phyloP scores from a whole-genome alignment of 805 yeast species.

The Nakazawaea wyomingensis region DNA sequence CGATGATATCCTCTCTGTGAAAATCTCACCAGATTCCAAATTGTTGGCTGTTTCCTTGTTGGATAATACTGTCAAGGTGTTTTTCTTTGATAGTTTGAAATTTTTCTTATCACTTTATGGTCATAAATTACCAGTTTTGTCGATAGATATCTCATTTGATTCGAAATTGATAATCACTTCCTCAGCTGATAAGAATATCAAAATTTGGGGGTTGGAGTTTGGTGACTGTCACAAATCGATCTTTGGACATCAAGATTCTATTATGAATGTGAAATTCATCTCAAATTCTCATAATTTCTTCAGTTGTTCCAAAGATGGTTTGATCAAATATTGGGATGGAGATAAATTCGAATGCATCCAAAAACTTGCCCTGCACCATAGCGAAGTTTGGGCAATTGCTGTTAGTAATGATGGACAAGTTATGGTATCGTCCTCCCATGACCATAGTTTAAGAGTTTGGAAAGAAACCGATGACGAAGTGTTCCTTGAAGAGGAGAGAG shows the following conservation, averaged over 20 bases:
- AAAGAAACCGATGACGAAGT: slow-evolving; percentile 89
- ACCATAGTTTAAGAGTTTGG: slow-evolving; percentile 93
- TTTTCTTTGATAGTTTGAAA: slow-evolving; percentile 81
- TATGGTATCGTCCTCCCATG: slow-evolving; percentile 84
- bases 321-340: slow-evolving; percentile 97
- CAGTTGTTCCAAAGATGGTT: slow-evolving; percentile 83
- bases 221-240: slow-evolving; percentile 98
- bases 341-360: slow-evolving; percentile 93
- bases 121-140: slow-evolving; percentile 90
- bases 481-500: slow-evolving; percentile 95
- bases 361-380: slow-evolving; percentile 77
- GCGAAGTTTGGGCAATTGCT: slow-evolving; percentile 93
- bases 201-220: slow-evolving; percentile 97
- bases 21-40: slow-evolving; percentile 73
- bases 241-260: slow-evolving; percentile 95
- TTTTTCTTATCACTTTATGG: slow-evolving; percentile 89
- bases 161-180: slow-evolving; percentile 85
- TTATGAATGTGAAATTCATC: slow-evolving; percentile 80
- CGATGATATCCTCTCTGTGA: slow-evolving; percentile 81
- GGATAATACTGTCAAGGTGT: slow-evolving; percentile 94
- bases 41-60: slow-evolving; percentile 77
- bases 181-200: slow-evolving; percentile 95
- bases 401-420: slow-evolving; percentile 66
- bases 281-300: slow-evolving; percentile 87
- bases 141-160: slow-evolving; percentile 87